Evolutionary conservation across 768 basidiomycete species (phyloP).

Genomic region (Podaxis mareebaensis): DNA sequence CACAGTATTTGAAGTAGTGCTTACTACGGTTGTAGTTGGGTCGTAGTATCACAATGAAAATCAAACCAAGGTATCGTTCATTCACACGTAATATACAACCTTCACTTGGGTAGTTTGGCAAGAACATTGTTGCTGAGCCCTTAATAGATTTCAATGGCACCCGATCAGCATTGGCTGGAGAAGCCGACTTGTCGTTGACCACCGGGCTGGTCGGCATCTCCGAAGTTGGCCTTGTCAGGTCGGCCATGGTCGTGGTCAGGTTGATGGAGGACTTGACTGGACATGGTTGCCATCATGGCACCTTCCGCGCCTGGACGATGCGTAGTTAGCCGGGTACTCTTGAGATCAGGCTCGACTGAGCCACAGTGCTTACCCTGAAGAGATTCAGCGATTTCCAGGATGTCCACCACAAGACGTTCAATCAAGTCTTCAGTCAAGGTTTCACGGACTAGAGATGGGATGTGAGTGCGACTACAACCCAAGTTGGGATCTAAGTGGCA

Average conservation of each 20-base stretch:
- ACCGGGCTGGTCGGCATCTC: conserved; percentile 26
- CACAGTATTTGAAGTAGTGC: too few relatives aligned
- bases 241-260: conserved; percentile 42
- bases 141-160: background rate
- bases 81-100: too few relatives aligned
- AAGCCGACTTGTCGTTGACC: conserved; percentile 33
- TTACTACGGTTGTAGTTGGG: too few relatives aligned
- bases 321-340: background rate
- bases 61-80: too few relatives aligned
- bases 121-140: background rate
- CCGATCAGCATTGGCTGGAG: conserved; percentile 38
- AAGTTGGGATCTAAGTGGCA: background rate
- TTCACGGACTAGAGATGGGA: conserved; percentile 40
- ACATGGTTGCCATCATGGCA: conserved; percentile 26
- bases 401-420: conserved; percentile 51
- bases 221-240: conserved; percentile 42
- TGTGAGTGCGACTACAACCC: background rate
- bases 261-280: conserved; percentile 28
- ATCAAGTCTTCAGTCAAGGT: conserved; percentile 53
- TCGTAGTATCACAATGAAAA: too few relatives aligned
- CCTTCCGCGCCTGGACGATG: conserved; percentile 21
- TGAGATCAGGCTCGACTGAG: background rate
- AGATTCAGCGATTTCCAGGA: conserved; percentile 47
- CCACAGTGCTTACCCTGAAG: conserved; percentile 39
- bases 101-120: too few relatives aligned